Percentiles rank a stretch among this genome's conserved stretches.
Evolutionary conservation across 495 filamentous ascomycete genomes (phyloP).

Genomic region (Jackrogersella minutella): DNA sequence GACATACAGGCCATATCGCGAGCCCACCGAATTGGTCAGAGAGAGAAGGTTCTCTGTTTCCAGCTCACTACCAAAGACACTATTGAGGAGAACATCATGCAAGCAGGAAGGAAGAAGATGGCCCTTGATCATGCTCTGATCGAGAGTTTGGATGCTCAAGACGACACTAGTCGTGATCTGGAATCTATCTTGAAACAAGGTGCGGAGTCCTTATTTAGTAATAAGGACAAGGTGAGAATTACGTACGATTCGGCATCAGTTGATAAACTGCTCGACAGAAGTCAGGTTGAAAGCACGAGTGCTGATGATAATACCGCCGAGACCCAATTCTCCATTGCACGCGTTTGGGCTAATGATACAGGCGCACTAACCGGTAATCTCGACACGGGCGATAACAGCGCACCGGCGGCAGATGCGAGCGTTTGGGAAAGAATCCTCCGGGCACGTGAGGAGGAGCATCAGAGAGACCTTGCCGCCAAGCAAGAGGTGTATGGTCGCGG

Average conservation of each 20-base stretch:
- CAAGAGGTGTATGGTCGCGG: constrained; percentile 82
- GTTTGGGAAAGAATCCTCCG: constrained; percentile 90
- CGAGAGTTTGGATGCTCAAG: constrained; percentile 82
- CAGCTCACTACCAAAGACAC: constrained; percentile 89
- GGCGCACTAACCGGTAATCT: constrained; percentile 48
- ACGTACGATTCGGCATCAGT: constrained; percentile 81
- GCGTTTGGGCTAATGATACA: constrained; percentile 90
- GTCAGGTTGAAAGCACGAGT: constrained; percentile 76
- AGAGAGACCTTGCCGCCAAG: constrained; percentile 67
- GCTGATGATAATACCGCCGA: constrained; percentile 67
- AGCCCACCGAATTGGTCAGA: constrained; percentile 94
- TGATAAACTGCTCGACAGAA: constrained; percentile 87
- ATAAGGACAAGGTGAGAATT: constrained; percentile 69
- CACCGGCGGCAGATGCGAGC: constrained; percentile 63
- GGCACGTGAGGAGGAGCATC: constrained; percentile 79
- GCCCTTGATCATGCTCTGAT: constrained; percentile 93
- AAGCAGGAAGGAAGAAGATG: constrained; percentile 95
- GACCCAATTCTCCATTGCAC: constrained; percentile 86
- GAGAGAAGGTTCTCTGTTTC: constrained; percentile 93
- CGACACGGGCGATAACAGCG: constrained; percentile 66
- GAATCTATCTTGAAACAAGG: constrained; percentile 91
- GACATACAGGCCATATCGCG: constrained; percentile 95
- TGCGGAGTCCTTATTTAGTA: constrained; percentile 82
- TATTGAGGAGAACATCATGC: constrained; percentile 94
- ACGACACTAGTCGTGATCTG: constrained; percentile 76